phyloP scores from a whole-genome alignment of 2,329 filamentous ascomycete species.

The Chrysoporthe puriensis region DNA sequence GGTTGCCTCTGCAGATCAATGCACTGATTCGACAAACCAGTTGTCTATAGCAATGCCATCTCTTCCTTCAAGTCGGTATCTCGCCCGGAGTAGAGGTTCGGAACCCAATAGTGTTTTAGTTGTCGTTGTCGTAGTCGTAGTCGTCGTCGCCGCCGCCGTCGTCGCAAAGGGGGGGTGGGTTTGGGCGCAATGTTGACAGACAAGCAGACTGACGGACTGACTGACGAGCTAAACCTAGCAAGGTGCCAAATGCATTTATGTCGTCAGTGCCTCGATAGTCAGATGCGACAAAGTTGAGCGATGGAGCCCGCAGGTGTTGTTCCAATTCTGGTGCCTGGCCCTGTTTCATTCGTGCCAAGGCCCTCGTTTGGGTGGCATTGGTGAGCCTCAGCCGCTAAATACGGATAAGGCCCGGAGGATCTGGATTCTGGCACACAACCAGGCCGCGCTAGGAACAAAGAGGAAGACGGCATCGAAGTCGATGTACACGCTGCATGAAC shows the following conservation, averaged over 20 bases:
- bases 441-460: conserved; percentile 4
- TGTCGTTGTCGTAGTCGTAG: not conserved
- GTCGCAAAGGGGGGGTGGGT: conserved; percentile 7
- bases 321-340: conserved; percentile 11
- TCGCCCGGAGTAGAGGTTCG: not conserved
- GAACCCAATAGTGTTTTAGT: not conserved
- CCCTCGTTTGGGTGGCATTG: not conserved
- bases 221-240: conserved; percentile 21
- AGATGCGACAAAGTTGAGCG: not conserved
- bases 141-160: not conserved
- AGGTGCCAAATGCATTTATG: conserved; percentile 13
- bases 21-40: conserved; percentile 8
- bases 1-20: conserved; percentile 20
- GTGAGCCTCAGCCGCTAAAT: conserved; percentile 9
- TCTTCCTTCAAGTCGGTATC: not conserved
- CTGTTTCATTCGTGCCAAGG: conserved; percentile 15
- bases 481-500: not conserved
- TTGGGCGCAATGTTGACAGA: not conserved
- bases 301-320: not conserved
- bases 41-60: conserved; percentile 26
- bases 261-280: not conserved
- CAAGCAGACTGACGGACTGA: not conserved
- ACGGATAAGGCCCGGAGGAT: conserved; percentile 1
- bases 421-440: not conserved
- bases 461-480: not conserved